Conservation (phyloP, 441 rosid genomes). For the Manihot esculenta region DNA sequence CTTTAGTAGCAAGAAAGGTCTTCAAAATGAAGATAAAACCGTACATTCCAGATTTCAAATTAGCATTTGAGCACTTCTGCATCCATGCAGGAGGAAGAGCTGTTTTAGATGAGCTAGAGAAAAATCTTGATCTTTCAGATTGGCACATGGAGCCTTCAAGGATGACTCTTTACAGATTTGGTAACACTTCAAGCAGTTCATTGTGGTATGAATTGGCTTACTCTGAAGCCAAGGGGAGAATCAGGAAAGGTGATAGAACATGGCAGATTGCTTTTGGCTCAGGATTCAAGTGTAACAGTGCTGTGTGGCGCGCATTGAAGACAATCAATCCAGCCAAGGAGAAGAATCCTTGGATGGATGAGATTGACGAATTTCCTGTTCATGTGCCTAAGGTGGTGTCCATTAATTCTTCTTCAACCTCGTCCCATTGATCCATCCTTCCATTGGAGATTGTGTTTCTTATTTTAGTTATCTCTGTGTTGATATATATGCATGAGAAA, state of each 20-base stretch:
- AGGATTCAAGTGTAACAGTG: slow-evolving; percentile 88
- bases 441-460: no score
- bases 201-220: slow-evolving; percentile 91
- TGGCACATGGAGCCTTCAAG: slow-evolving; percentile 92
- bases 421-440: no score
- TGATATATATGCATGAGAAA: background rate
- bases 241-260: slow-evolving; percentile 66
- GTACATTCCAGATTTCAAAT: slow-evolving; percentile 79
- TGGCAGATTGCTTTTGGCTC: slow-evolving; percentile 99
- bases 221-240: slow-evolving; percentile 71
- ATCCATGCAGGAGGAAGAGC: slow-evolving; percentile 96
- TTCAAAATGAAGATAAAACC: slow-evolving; percentile 61
- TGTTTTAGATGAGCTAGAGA: slow-evolving; percentile 75
- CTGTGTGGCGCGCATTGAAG: slow-evolving; percentile 74
- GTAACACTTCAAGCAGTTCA: slow-evolving; percentile 88
- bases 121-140: slow-evolving; percentile 66
- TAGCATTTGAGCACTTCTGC: slow-evolving; percentile 83
- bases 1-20: slow-evolving; percentile 55
- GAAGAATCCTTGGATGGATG: slow-evolving; percentile 65
- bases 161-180: slow-evolving; percentile 82
- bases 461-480: background rate
- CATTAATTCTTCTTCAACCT: slow-evolving; percentile 28
- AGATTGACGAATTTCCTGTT: slow-evolving; percentile 51
- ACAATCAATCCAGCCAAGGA: slow-evolving; percentile 55
- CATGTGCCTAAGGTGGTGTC: slow-evolving; percentile 41